Conservation (phyloP, 768 basidiomycete species). For the Chlorophyllum brunneum region DNA sequence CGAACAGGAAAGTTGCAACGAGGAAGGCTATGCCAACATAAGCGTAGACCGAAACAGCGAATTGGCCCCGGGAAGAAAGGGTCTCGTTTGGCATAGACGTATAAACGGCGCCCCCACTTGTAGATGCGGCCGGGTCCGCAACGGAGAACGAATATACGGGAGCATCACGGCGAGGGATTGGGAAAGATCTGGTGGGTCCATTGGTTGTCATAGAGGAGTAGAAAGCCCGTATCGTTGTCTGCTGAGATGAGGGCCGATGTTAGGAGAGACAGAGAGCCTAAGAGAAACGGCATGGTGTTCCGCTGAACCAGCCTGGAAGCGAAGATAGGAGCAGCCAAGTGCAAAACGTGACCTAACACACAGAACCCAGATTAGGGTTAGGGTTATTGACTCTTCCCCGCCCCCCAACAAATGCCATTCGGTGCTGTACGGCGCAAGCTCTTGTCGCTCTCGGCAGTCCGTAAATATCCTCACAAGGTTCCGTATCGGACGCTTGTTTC, state of each 20-base stretch:
- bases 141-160: slow-evolving; percentile 5
- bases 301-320: neutral
- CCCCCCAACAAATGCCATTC: neutral
- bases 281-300: neutral
- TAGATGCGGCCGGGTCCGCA: neutral
- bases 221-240: neutral
- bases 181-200: neutral
- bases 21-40: slow-evolving; percentile 27
- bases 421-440: slow-evolving; percentile 4
- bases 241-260: neutral
- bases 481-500: slow-evolving; percentile 1
- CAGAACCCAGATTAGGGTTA: slow-evolving; percentile 10
- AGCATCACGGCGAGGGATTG: neutral
- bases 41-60: slow-evolving; percentile 25
- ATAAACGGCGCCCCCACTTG: slow-evolving; percentile 4
- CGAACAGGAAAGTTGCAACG: slow-evolving; percentile 17
- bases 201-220: neutral
- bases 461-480: neutral
- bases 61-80: neutral
- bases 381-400: slow-evolving; percentile 1
- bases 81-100: slow-evolving; percentile 10
- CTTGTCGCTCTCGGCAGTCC: neutral
- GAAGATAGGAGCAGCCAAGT: neutral
- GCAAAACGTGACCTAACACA: neutral
- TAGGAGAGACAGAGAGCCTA: neutral